Percentiles rank a stretch among this genome's conserved stretches.
Evolutionary conservation across 495 filamentous ascomycete species (phyloP).

Genomic region (Penicillium riverlandense): DNA sequence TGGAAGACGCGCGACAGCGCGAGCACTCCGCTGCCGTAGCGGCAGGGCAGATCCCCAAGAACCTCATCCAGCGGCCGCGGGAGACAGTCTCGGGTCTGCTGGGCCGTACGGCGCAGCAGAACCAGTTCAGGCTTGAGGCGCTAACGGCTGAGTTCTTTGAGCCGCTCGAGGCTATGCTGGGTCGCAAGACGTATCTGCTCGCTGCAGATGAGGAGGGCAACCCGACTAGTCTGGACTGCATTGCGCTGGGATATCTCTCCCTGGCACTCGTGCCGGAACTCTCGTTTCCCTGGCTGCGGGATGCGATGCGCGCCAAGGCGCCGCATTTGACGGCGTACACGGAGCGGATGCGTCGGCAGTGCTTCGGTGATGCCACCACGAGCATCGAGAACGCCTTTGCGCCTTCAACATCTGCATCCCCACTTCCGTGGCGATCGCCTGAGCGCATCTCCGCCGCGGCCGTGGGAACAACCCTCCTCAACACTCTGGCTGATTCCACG

Average conservation of each 20-base stretch:
- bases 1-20: constrained; percentile 35
- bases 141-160: constrained; percentile 61
- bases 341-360: constrained; percentile 30
- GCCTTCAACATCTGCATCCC: constrained; percentile 6
- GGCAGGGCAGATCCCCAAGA: constrained; percentile 35
- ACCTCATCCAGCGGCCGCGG: constrained; percentile 30
- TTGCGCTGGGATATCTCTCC: constrained; percentile 69
- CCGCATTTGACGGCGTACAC: constrained; percentile 48
- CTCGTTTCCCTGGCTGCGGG: constrained; percentile 63
- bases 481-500: constrained; percentile 32
- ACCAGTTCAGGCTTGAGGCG: constrained; percentile 61
- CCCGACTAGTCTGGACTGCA: constrained; percentile 65
- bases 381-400: constrained; percentile 21
- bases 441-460: constrained; percentile 25
- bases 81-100: constrained; percentile 36
- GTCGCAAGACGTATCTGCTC: constrained; percentile 48
- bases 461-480: constrained; percentile 30
- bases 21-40: constrained; percentile 37
- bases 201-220: constrained; percentile 19
- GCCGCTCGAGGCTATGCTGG: constrained; percentile 58
- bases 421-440: constrained; percentile 31
- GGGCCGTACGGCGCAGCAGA: constrained; percentile 29
- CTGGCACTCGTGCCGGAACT: constrained; percentile 64
- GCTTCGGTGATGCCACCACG: constrained; percentile 29
- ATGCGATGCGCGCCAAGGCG: constrained; percentile 52